Base-by-base conservation (phyloP, 192 early-diverging fungal species). In the Backusella morwellensis region DNA sequence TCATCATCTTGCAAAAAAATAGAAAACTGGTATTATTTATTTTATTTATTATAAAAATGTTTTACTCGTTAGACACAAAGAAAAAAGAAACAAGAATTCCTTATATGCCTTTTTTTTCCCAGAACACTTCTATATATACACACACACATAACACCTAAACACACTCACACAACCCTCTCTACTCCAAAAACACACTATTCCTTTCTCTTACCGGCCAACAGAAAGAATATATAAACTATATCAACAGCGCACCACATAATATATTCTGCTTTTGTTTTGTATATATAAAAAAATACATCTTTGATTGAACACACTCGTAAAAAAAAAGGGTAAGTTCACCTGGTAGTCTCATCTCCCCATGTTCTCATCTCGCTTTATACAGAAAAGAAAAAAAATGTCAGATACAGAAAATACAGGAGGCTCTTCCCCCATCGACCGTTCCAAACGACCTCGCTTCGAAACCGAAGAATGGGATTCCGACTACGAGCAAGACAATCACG, bases 371-470 rank as follows among this genome's bases (percentile, higher is more conserved):
- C 17, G 15, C 1, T 50, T 32, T 32, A 32, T 50, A 1, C 6
- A 50, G 47, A 50, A 56, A 40, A 32, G 1, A 29, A 1, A 32
- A 32, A 54, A 40, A 0, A 80, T 80, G 79, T 75, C 73, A 38
- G 78, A 73, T 74, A 66, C 70, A 41, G 68, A 73, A 72, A 77
- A 81, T 41, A 40, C 35, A 2, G 42, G 14, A 26, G 52, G 52
- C 3, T 19, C 21, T 9, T 82, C 81, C 19, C 81, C 81, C n/a
- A 69, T 47, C 17, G 81, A 82, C 70, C 73, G 81, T 17, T 77
- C 77, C 6, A 82, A 82, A 63, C 74, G 81, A 1, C 75, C 77
- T 59, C 74, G 79, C 21, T 47, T 73, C 17, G 81, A 82, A 73
- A 77, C 78, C 4, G 81, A 82, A 35, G 77, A 82, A 42, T 42